A percentile compares a stretch with the other conserved stretches of the same genome.
Evolutionary conservation across 2,329 filamentous ascomycete species (phyloP).

Genomic region (Xylariaceae sp.): DNA sequence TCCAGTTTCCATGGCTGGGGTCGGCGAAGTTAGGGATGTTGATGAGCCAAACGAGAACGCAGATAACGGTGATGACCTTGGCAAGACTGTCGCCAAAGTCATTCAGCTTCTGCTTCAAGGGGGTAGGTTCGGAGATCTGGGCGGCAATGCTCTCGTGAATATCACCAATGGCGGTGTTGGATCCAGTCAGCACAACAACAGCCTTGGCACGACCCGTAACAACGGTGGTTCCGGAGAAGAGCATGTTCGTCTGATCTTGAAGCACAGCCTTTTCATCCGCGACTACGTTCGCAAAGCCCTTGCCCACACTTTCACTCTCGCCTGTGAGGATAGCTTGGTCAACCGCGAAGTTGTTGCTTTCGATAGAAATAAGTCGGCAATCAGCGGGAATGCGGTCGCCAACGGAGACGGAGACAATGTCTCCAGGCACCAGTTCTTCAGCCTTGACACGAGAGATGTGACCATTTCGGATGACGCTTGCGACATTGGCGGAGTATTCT

Average conservation of each 20-base stretch:
- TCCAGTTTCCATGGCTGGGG: slow-evolving; percentile 84
- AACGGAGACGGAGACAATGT: slow-evolving; percentile 81
- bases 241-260: slow-evolving; percentile 95
- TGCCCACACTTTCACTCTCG: slow-evolving; percentile 94
- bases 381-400: slow-evolving; percentile 94
- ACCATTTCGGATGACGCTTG: slow-evolving; percentile 84
- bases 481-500: slow-evolving; percentile 98
- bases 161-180: slow-evolving; percentile 90
- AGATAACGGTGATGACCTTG: slow-evolving; percentile 97
- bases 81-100: slow-evolving; percentile 94
- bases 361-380: slow-evolving; percentile 80
- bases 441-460: slow-evolving; percentile 79
- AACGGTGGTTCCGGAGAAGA: slow-evolving; percentile 97
- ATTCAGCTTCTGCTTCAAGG: slow-evolving; percentile 96
- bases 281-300: slow-evolving; percentile 63
- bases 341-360: slow-evolving; percentile 95
- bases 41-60: slow-evolving; percentile 94
- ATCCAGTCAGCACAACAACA: slow-evolving; percentile 83
- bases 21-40: slow-evolving; percentile 97
- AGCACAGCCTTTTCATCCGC: slow-evolving; percentile 81
- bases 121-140: slow-evolving; percentile 95
- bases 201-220: slow-evolving; percentile 90
- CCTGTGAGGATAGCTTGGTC: slow-evolving; percentile 97
- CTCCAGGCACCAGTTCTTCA: slow-evolving; percentile 94
- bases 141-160: slow-evolving; percentile 98